Base-by-base conservation (phyloP, 164 flowering plant genomes). In the Tetracentron sinense region DNA sequence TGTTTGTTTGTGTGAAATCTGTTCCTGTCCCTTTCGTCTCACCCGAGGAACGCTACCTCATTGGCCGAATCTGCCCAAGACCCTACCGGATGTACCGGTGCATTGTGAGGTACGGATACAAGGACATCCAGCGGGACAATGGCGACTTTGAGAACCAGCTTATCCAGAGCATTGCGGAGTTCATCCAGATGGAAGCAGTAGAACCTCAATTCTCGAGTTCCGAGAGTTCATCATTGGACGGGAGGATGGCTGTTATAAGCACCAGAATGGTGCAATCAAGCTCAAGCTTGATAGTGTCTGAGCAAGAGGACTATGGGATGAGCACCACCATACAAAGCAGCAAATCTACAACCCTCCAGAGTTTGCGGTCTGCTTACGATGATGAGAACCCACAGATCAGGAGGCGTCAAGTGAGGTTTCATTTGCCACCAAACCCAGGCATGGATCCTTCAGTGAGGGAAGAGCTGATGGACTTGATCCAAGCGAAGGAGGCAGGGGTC, bases 71-170 rank as follows among this genome's bases (percentile, higher is more conserved):
- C 52, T 81, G 97, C 67, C 97, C 97, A 4, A 81, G 89, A 64
- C 84, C 89, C 0, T 88, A 86, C 63, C 82, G 96, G 7, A 91
- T 91, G 97, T 91, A 91, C 64, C 72, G 96, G 49, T 88, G 96
- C 82, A 91, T 88, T 11, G 88, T 91, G 31, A 79, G 97, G 63
- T 91, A 91, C 53, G 97, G 96, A 22, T 91, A 91, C 83, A 88
- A 87, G 71, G 97, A 91, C 67, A 74, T 87, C 42, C 89, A 76
- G 14, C 78, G 83, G 20, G 97, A 91, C 61, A 79, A 85, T 63
- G 93, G 85, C 12, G 73, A 87, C 65, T 91, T 91, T 74, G 97
- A 91, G 78, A 79, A 79, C 73, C 84, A 72, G 54, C 87, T 91
- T 28, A 82, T 91, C 42, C 84, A 75, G 64, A 88, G 88, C 76